These are phyloP conservation scores for Striga asiatica DNA, from an alignment of 257 asterid species.

Conservation along the genomic window DNA sequence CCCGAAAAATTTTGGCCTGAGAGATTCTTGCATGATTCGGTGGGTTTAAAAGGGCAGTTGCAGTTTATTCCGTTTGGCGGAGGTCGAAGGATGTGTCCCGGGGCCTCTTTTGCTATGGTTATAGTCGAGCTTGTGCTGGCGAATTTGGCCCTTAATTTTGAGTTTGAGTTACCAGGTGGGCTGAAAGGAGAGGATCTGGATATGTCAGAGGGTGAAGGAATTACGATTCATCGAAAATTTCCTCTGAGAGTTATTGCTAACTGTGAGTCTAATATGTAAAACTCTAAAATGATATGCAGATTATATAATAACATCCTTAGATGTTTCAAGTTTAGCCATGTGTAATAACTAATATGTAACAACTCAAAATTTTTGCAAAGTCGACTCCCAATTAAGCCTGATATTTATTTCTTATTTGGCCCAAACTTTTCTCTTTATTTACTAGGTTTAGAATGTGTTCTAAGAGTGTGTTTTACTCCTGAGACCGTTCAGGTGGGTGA, in stretches of 20 bases:
- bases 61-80: slow-evolving; percentile 33
- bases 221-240: slow-evolving; percentile 14
- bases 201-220: slow-evolving; percentile 29
- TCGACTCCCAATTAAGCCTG: too few species aligned
- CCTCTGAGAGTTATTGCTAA: slow-evolving; percentile 29
- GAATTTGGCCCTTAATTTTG: slow-evolving; percentile 25
- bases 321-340: too few species aligned
- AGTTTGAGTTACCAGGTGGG: slow-evolving; percentile 25
- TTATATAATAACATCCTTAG: too few species aligned
- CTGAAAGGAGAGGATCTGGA: slow-evolving; percentile 25
- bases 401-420: too few species aligned
- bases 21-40: slow-evolving; percentile 20
- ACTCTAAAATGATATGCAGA: too few species aligned
- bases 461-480: too few species aligned
- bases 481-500: too few species aligned
- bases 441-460: too few species aligned
- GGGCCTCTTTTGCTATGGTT: slow-evolving; percentile 30
- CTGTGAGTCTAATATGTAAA: slow-evolving; percentile 14
- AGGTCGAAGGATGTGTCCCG: slow-evolving; percentile 41
- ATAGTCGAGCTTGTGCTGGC: slow-evolving; percentile 33
- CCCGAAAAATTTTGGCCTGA: slow-evolving; percentile 23
- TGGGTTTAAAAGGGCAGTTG: slow-evolving; percentile 30
- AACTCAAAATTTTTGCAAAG: too few species aligned
- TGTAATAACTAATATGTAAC: too few species aligned
- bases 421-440: too few species aligned